phyloP scores from a whole-genome alignment of 331 rosid genomes.

The Erythrophleum ivorense region DNA sequence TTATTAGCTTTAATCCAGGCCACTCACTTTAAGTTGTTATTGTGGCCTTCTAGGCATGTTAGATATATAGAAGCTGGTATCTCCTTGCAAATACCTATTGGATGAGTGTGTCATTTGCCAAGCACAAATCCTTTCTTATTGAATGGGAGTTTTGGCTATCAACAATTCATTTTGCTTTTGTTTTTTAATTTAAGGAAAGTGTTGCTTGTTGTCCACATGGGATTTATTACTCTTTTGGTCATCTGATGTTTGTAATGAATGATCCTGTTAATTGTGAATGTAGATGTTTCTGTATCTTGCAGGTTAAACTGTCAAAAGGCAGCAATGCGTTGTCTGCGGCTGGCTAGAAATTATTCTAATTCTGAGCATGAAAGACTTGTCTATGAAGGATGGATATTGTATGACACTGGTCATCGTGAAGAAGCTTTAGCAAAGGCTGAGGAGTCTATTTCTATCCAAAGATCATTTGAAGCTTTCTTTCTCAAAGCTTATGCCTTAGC shows the following conservation, averaged over 20 bases:
- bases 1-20: background rate
- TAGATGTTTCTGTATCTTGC: slow-evolving; percentile 25
- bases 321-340: slow-evolving; percentile 62
- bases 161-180: background rate
- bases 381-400: slow-evolving; percentile 73
- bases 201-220: background rate
- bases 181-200: background rate
- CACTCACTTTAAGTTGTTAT: slow-evolving; percentile 12
- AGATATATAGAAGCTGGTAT: slow-evolving; percentile 17
- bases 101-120: background rate
- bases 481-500: slow-evolving; percentile 67
- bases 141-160: background rate
- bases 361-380: slow-evolving; percentile 61
- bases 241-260: background rate
- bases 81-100: slow-evolving; percentile 7
- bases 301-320: slow-evolving; percentile 70
- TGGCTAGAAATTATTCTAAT: slow-evolving; percentile 63
- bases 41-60: slow-evolving; percentile 1
- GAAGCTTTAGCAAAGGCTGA: slow-evolving; percentile 68
- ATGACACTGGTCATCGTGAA: slow-evolving; percentile 64
- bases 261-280: slow-evolving; percentile 1
- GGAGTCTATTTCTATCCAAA: slow-evolving; percentile 60
- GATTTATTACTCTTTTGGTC: slow-evolving; percentile 18
- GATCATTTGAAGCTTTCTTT: slow-evolving; percentile 74
- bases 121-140: background rate